Base-by-base conservation (phyloP, 306 rosid species). In the Vachellia collinsii region DNA sequence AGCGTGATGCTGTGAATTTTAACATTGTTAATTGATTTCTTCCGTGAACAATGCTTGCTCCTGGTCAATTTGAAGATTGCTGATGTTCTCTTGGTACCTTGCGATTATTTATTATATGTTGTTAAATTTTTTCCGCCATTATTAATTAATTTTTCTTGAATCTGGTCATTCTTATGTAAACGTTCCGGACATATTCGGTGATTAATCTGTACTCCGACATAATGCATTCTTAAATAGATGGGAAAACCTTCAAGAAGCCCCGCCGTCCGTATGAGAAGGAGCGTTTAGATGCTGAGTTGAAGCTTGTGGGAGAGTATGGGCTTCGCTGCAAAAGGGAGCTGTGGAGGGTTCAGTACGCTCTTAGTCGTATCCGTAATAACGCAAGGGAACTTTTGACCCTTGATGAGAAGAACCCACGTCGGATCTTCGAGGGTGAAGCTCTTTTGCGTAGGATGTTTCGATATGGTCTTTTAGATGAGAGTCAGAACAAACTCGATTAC, bases 181-280 rank as follows among this genome's bases (percentile, higher is more conserved):
- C 19, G 14, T n/a, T 62, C 37, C 54, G 25, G 19, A 58, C 16
- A 61, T 74, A 7, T 17, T 42, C 41, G 29, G 50, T 65, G 19
- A 16, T 73, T 4, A 3, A 19, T 65, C n/a, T 42, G 46, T 72
- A 8, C 2, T 14, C 5, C 36, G 1, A 51, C 13, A 3, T 56
- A 0, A 16, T 23, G 17, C 17, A 11, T 47, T 47, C 1, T 0
- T 34, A 0, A 37, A 58, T 54, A 90, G 90, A 88, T 83, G 94
- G 94, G 17, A 88, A 90, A 74, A 90, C 94, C 1, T 88, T 90
- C 38, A 90, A 90, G 89, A 90, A 90, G 77, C 94, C 90, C 0
- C 87, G 94, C 3, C 89, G 92, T 46, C 92, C 92, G 4, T 90
- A 90, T 72, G 90, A 90, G 85, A 90, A 90, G 88, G 91, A 90